A percentile compares a stretch with the other conserved stretches of the same genome.
These are phyloP conservation scores for Phytophthora pistaciae DNA, from an alignment of 352 stramenopile species.

Conservation along the genomic window DNA sequence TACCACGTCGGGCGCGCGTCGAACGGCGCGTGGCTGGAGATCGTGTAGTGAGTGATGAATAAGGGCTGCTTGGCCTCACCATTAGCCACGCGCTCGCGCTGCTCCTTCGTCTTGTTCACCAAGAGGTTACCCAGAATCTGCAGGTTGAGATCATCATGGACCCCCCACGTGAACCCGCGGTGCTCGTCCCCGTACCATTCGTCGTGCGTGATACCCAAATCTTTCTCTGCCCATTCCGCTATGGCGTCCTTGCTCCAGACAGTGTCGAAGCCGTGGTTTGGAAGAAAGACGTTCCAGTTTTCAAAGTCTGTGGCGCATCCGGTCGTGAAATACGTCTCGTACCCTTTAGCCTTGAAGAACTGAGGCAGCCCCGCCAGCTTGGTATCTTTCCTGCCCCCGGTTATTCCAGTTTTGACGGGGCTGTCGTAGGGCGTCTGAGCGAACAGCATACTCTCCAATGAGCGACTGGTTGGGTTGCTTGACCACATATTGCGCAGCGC, in stretches of 20 bases:
- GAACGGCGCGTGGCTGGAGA: constrained; percentile 49
- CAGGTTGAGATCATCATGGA: constrained; percentile 56
- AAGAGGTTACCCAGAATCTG: constrained; percentile 49
- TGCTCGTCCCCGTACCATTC: background rate
- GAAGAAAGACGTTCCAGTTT: constrained; percentile 50
- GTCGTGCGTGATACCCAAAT: background rate
- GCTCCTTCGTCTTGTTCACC: constrained; percentile 39
- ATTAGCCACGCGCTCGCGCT: background rate
- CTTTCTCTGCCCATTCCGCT: background rate
- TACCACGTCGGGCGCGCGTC: constrained; percentile 44
- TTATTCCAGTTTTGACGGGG: constrained; percentile 42
- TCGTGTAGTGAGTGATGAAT: constrained; percentile 16
- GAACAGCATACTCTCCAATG: constrained; percentile 62
- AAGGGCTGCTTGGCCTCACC: constrained; percentile 4
- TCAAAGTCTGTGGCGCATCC: constrained; percentile 47
- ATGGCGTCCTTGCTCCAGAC: background rate
- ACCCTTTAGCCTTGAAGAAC: constrained; percentile 57
- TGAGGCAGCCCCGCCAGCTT: constrained; percentile 55
- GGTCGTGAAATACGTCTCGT: constrained; percentile 50
- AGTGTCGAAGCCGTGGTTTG: constrained; percentile 18
- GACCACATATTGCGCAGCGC: constrained; percentile 73
- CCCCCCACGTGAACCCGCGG: constrained; percentile 35
- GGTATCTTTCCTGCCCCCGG: constrained; percentile 30
- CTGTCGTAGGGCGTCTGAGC: constrained; percentile 58
- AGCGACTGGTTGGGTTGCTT: constrained; percentile 63